These are phyloP conservation scores for Plasmodium billcollinsi DNA, from an alignment of 169 alveolate genomes.

Conservation along the genomic window DNA sequence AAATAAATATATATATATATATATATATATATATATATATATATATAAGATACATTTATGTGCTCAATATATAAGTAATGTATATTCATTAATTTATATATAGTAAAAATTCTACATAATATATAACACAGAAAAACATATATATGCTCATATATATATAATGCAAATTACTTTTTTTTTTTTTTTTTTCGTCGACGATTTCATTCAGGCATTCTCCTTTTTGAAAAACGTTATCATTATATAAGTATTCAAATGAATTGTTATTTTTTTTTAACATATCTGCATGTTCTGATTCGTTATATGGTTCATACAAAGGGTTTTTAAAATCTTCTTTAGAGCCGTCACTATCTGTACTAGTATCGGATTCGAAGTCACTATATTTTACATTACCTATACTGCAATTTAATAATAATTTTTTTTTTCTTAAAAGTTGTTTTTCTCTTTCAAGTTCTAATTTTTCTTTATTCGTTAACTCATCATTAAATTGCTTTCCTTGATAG, in stretches of 20 bases:
- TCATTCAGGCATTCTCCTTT: conserved; percentile 35
- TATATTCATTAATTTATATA: not conserved
- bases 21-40: not conserved
- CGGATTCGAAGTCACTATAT: conserved; percentile 74
- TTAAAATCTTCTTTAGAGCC: conserved; percentile 14
- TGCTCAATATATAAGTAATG: not conserved
- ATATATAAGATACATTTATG: not conserved
- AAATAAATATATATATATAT: not conserved
- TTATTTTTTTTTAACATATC: conserved; percentile 23
- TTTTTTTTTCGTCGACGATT: conserved; percentile 25
- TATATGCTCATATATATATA: not conserved
- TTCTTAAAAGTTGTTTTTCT: conserved; percentile 58
- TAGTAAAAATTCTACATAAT: too few relatives aligned
- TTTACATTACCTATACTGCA: conserved; percentile 49
- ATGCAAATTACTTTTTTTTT: conserved; percentile 21
- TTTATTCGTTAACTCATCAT: conserved; percentile 61
- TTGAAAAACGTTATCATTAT: conserved; percentile 31
- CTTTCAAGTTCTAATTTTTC: conserved; percentile 62
- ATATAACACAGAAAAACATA: not conserved
- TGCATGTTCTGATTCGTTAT: conserved; percentile 25
- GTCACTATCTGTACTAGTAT: conserved; percentile 49
- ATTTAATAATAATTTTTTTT: conserved; percentile 42
- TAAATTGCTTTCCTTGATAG: conserved; percentile 64
- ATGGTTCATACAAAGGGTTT: conserved; percentile 51
- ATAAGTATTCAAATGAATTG: conserved; percentile 7